phyloP scores from a whole-genome alignment of 2,329 filamentous ascomycete species.

The Fusarium oligoseptatum region DNA sequence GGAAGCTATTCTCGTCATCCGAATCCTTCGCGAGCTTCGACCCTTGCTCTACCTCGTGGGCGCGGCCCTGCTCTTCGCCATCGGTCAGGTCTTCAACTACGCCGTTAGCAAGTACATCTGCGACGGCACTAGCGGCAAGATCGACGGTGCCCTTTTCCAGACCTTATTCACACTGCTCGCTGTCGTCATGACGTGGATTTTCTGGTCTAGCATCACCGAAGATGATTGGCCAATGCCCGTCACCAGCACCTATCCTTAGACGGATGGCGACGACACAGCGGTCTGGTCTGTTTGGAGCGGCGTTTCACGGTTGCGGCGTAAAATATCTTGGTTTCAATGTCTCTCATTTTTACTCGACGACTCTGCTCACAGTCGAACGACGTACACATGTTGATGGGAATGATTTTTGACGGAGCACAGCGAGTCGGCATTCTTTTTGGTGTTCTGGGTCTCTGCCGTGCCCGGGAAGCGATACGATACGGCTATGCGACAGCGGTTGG shows the following conservation, averaged over 20 bases:
- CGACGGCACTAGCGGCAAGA: constrained; percentile 82
- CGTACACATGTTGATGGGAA: constrained; percentile 47
- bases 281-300: constrained; percentile 38
- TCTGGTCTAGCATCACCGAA: constrained; percentile 99
- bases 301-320: constrained; percentile 45
- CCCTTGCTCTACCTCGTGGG: constrained; percentile 90
- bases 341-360: constrained; percentile 46
- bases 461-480: constrained; percentile 19
- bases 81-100: constrained; percentile 97
- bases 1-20: constrained; percentile 85
- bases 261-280: constrained; percentile 7
- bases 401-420: constrained; percentile 43
- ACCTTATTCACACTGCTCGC: constrained; percentile 91
- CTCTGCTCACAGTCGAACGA: constrained; percentile 45
- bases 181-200: constrained; percentile 88
- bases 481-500: constrained; percentile 33
- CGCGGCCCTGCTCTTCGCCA: constrained; percentile 85
- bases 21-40: constrained; percentile 86
- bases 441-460: constrained; percentile 17
- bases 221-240: constrained; percentile 88
- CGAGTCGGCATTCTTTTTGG: constrained; percentile 36
- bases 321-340: constrained; percentile 44
- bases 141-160: constrained; percentile 93
- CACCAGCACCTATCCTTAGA: constrained; percentile 56
- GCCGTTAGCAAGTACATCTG: constrained; percentile 93